Conservation (phyloP, 352 stramenopile genomes). For the Blastocystis sp. region DNA sequence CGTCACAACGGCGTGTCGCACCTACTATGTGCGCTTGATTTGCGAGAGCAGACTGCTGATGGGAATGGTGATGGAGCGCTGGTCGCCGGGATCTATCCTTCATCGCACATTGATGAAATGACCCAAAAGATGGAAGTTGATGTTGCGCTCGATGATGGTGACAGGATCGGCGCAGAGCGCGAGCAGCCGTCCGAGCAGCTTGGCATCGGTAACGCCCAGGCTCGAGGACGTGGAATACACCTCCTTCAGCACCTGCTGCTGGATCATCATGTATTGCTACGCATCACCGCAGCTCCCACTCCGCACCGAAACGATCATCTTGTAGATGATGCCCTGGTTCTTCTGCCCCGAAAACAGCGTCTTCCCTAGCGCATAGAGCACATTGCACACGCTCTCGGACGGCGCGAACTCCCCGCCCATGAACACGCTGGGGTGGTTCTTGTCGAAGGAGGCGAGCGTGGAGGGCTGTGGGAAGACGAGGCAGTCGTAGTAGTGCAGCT, state of each 20-base stretch:
- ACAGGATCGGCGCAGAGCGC: slow-evolving; percentile 19
- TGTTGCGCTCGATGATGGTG: slow-evolving; percentile 51
- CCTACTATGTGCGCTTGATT: slow-evolving; percentile 58
- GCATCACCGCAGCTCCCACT: neutral
- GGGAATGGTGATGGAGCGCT: slow-evolving; percentile 25
- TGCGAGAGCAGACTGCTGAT: slow-evolving; percentile 5
- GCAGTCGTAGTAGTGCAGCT: slow-evolving; percentile 53
- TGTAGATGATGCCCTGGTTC: slow-evolving; percentile 63
- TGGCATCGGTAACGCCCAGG: slow-evolving; percentile 27
- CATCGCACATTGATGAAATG: neutral
- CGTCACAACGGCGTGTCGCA: neutral
- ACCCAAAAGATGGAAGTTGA: slow-evolving; percentile 1
- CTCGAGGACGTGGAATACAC: slow-evolving; percentile 49
- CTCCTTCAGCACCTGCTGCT: slow-evolving; percentile 64
- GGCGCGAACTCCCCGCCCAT: slow-evolving; percentile 21
- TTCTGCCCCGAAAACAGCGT: slow-evolving; percentile 31
- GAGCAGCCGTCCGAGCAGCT: slow-evolving; percentile 32
- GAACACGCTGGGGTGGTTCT: slow-evolving; percentile 38
- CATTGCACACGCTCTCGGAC: slow-evolving; percentile 5
- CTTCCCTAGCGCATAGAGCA: slow-evolving; percentile 9
- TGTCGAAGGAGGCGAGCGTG: slow-evolving; percentile 59
- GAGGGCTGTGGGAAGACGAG: slow-evolving; percentile 18
- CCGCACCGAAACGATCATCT: slow-evolving; percentile 58
- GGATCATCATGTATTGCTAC: slow-evolving; percentile 61
- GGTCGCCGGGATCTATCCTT: neutral